These are phyloP conservation scores for Rubus parviflorus DNA, from an alignment of 306 rosid species.

Conservation along the genomic window DNA sequence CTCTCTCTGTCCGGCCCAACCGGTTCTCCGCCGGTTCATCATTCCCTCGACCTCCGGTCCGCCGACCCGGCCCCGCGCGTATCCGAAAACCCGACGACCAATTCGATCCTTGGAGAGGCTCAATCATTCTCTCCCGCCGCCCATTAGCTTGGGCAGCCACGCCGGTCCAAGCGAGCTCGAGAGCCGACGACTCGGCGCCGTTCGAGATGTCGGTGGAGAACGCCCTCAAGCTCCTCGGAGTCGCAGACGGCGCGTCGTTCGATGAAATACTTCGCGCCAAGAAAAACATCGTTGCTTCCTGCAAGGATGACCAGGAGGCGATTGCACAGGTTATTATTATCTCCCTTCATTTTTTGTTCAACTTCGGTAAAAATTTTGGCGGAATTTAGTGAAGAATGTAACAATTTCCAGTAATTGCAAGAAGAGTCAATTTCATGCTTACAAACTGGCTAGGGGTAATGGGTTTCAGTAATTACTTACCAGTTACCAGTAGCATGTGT, in stretches of 20 bases:
- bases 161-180: constrained; percentile 64
- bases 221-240: constrained; percentile 91
- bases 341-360: constrained; percentile 1
- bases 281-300: constrained; percentile 65
- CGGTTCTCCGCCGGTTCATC: constrained; percentile 58
- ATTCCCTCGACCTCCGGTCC: constrained; percentile 41
- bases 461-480: not conserved
- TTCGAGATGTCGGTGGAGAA: constrained; percentile 90
- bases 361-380: not conserved
- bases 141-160: constrained; percentile 32
- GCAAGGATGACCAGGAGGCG: constrained; percentile 70
- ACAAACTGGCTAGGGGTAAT: not conserved
- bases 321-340: constrained; percentile 55
- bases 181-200: constrained; percentile 85
- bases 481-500: no score
- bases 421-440: not conserved
- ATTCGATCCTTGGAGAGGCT: constrained; percentile 40
- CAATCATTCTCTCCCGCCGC: constrained; percentile 28
- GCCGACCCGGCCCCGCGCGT: constrained; percentile 25
- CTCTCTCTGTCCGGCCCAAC: constrained; percentile 83
- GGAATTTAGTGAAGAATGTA: no score
- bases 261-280: constrained; percentile 95
- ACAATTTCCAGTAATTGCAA: not conserved
- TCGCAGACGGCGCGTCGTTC: constrained; percentile 84
- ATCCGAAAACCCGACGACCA: constrained; percentile 25